Conservation (phyloP, 1,284 basidiomycete species). For the Neonothopanus nambi region DNA sequence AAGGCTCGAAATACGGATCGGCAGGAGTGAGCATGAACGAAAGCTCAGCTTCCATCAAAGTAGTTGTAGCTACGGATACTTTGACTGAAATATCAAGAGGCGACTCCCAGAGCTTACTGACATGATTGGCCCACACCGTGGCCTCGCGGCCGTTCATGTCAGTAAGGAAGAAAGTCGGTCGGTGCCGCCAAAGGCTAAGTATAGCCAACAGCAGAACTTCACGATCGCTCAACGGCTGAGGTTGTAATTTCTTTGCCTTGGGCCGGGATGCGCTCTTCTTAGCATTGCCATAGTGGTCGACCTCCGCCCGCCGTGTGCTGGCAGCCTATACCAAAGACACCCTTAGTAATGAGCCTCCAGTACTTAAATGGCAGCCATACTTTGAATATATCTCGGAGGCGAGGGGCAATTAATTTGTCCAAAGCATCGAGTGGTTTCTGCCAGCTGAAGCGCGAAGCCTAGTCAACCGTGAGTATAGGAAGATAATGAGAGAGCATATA, state of each 20-base stretch:
- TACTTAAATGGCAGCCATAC: conserved; percentile 33
- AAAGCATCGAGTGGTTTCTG: conserved; percentile 54
- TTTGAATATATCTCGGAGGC: conserved; percentile 56
- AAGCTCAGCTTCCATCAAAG: conserved; percentile 46
- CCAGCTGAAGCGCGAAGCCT: conserved; percentile 60
- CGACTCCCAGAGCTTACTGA: conserved; percentile 58
- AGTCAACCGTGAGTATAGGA: background rate
- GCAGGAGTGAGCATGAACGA: conserved; percentile 42
- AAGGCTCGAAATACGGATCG: conserved; percentile 19
- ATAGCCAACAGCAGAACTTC: conserved; percentile 68
- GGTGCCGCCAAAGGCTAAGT: conserved; percentile 65
- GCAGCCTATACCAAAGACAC: conserved; percentile 39
- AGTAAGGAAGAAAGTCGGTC: conserved; percentile 51
- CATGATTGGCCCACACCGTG: conserved; percentile 44
- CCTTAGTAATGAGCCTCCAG: conserved; percentile 14
- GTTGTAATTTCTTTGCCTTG: conserved; percentile 50
- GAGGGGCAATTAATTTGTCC: conserved; percentile 42
- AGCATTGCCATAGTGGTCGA: conserved; percentile 54
- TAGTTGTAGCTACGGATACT: conserved; percentile 51
- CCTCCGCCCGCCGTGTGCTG: conserved; percentile 51
- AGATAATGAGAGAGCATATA: conserved; percentile 11
- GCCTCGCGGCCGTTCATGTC: conserved; percentile 34
- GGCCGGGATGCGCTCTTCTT: conserved; percentile 57
- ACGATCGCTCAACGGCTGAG: conserved; percentile 59
- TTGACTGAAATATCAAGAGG: conserved; percentile 66